Evolutionary conservation across 1,284 basidiomycete genomes (phyloP).

Genomic region (Cerrena zonata): DNA sequence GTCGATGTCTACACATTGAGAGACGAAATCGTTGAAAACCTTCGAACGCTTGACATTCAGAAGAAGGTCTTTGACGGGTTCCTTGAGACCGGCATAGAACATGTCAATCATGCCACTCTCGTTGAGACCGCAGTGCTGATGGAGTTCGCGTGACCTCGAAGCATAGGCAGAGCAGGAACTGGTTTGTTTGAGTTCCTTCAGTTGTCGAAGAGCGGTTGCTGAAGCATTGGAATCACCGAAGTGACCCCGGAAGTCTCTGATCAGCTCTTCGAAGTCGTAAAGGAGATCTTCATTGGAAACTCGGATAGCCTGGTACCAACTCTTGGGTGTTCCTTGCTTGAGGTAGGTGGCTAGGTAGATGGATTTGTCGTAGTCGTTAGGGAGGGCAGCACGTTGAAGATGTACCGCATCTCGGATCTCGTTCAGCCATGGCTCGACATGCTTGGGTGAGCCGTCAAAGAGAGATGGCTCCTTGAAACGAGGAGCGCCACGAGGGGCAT

Average conservation of each 20-base stretch:
- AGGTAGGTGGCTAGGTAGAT: background rate
- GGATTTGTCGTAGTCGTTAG: background rate
- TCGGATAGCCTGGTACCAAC: background rate
- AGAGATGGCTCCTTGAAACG: background rate
- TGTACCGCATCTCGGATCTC: background rate
- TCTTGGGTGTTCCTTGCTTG: background rate
- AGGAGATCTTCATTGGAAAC: no score
- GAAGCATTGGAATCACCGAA: background rate
- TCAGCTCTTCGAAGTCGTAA: background rate
- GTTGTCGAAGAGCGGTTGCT: background rate
- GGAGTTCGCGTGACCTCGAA: background rate
- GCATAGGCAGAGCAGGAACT: background rate
- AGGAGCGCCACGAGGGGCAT: background rate
- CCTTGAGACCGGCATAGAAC: background rate
- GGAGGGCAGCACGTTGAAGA: background rate
- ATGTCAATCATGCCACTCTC: background rate
- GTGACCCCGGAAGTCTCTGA: background rate
- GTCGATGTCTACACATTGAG: background rate
- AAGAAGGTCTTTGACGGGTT: background rate
- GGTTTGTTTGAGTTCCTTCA: background rate
- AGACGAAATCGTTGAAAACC: background rate
- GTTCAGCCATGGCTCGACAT: background rate
- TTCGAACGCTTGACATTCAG: background rate
- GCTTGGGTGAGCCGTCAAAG: background rate
- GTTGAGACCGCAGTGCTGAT: background rate